phyloP scores from a whole-genome alignment of 2,329 filamentous ascomycete genomes.

The Didymella exigua region DNA sequence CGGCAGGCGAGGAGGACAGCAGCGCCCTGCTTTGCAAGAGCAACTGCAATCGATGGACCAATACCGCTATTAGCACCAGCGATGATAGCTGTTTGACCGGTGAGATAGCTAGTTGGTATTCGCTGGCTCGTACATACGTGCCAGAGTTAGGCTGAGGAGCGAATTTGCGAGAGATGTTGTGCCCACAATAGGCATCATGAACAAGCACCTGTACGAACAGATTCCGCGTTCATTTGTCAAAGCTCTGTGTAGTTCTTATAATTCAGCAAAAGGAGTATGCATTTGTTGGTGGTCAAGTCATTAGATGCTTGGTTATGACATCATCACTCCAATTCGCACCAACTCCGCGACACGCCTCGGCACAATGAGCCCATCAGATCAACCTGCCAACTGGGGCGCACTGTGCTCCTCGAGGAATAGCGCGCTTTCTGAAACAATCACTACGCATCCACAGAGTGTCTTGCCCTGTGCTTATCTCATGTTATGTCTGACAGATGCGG shows the following conservation, averaged over 20 bases:
- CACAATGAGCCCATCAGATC: too few species aligned
- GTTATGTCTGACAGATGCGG: too few species aligned
- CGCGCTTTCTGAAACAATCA: too few species aligned
- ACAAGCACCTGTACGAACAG: background rate
- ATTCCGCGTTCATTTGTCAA: too few species aligned
- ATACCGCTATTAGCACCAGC: conserved; percentile 60
- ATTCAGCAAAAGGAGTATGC: background rate
- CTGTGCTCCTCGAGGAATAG: too few species aligned
- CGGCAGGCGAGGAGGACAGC: conserved; percentile 24
- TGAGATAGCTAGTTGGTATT: conserved; percentile 31
- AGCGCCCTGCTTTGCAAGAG: conserved; percentile 21
- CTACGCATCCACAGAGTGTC: too few species aligned
- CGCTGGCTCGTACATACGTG: conserved; percentile 20
- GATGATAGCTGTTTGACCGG: conserved; percentile 55
- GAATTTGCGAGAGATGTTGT: conserved; percentile 13
- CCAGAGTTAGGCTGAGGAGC: conserved; percentile 10
- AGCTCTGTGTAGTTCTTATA: background rate
- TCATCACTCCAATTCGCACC: background rate
- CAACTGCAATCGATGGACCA: conserved; percentile 44
- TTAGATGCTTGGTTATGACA: background rate
- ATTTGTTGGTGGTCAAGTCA: background rate
- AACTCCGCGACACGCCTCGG: background rate
- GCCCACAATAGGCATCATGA: background rate
- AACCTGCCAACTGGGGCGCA: too few species aligned
- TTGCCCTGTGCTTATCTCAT: too few species aligned